phyloP scores from a whole-genome alignment of 805 yeast genomes.

The Cephaloascus fragrans region DNA sequence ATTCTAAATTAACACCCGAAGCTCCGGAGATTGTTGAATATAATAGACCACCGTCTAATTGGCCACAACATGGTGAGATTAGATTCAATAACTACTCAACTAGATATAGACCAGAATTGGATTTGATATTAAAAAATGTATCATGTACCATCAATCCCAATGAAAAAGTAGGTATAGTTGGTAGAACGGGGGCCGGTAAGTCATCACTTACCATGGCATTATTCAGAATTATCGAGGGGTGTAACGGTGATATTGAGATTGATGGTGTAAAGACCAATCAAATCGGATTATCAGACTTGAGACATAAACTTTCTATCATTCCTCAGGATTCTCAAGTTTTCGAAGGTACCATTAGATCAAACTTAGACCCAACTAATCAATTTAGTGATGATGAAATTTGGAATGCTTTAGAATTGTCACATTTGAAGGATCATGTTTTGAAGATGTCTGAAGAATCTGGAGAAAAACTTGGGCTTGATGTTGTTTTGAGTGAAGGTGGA shows the following conservation, averaged over 20 bases:
- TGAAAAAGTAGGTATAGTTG: slow-evolving; percentile 31
- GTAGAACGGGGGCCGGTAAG: slow-evolving; percentile 32
- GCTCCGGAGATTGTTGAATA: slow-evolving; percentile 65
- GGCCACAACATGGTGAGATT: slow-evolving; percentile 19
- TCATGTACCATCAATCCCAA: slow-evolving; percentile 14
- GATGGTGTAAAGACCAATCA: slow-evolving; percentile 18
- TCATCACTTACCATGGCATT: slow-evolving; percentile 21
- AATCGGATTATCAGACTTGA: slow-evolving; percentile 19
- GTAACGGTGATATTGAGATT: slow-evolving; percentile 18
- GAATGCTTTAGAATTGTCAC: slow-evolving; percentile 20
- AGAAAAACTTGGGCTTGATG: slow-evolving; percentile 16
- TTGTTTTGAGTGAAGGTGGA: slow-evolving; percentile 32
- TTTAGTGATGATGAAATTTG: slow-evolving; percentile 19
- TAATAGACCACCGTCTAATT: slow-evolving; percentile 43
- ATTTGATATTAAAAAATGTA: slow-evolving; percentile 24
- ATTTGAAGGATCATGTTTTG: slow-evolving; percentile 21
- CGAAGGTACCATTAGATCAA: slow-evolving; percentile 20
- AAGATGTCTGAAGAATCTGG: slow-evolving; percentile 13
- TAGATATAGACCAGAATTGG: slow-evolving; percentile 33
- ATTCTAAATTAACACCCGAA: slow-evolving; percentile 70
- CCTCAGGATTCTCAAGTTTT: slow-evolving; percentile 25
- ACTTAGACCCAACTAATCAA: slow-evolving; percentile 24
- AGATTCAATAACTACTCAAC: slow-evolving; percentile 25
- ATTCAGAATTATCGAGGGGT: slow-evolving; percentile 21
- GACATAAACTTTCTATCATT: slow-evolving; percentile 19